phyloP scores from a whole-genome alignment of 345 rosid genomes.

The Sonneratia alba region DNA sequence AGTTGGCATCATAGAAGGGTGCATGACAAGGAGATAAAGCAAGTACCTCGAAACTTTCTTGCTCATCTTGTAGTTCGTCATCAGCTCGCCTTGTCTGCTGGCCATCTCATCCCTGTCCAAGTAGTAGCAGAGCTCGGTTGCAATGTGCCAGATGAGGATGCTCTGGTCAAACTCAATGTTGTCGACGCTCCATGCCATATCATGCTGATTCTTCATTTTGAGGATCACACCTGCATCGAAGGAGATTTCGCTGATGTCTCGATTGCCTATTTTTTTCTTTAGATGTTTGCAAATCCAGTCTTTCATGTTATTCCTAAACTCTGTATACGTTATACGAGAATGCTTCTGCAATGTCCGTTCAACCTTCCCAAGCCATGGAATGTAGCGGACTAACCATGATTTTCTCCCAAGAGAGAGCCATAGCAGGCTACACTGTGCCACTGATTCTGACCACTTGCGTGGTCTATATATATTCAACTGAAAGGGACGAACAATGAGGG shows the following conservation, averaged over 20 bases:
- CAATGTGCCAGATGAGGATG: neutral
- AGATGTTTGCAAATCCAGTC: neutral
- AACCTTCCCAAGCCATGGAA: neutral
- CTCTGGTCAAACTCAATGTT: neutral
- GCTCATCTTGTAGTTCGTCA: neutral
- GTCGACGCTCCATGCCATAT: neutral
- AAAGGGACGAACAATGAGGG: neutral
- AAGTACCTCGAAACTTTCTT: slow-evolving; percentile 7
- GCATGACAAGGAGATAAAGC: slow-evolving; percentile 10
- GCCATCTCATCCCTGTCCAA: neutral
- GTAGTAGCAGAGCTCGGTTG: neutral
- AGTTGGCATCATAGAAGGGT: slow-evolving; percentile 7
- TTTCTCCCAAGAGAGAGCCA: neutral
- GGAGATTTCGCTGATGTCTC: too few relatives aligned
- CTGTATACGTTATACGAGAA: too few relatives aligned
- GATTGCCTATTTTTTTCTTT: neutral
- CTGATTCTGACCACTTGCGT: neutral
- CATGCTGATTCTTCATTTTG: neutral
- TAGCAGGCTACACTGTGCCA: neutral
- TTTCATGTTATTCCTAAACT: neutral
- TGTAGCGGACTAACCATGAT: neutral
- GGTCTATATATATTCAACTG: neutral
- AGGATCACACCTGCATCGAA: neutral
- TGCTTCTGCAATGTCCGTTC: neutral
- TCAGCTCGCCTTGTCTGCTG: neutral